phyloP scores from a whole-genome alignment of 2,329 filamentous ascomycete genomes.

The Arthrinium puccinioides region DNA sequence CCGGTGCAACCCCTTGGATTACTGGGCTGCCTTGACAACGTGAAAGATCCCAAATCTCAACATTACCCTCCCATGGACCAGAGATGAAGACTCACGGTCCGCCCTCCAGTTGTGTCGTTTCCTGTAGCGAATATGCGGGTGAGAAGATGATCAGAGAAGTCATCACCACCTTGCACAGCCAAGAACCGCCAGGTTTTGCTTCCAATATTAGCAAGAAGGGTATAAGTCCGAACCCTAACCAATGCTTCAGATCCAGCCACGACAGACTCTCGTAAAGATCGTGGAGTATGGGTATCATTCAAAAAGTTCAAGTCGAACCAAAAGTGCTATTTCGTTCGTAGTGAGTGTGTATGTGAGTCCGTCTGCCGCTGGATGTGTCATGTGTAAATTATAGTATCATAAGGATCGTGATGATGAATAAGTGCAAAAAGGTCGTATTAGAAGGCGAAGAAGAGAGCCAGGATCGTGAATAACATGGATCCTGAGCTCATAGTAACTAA shows the following conservation, averaged over 20 bases:
- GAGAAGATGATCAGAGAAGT: background rate
- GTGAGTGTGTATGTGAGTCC: slow-evolving; percentile 7
- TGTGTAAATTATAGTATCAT: background rate
- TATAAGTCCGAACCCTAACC: too few species aligned
- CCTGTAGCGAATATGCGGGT: background rate
- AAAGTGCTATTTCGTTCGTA: background rate
- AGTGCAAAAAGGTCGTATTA: slow-evolving; percentile 10
- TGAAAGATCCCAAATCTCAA: too few species aligned
- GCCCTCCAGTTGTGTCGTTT: too few species aligned
- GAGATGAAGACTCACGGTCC: too few species aligned
- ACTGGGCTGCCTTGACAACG: too few species aligned
- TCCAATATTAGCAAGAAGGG: too few species aligned
- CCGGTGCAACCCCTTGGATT: too few species aligned
- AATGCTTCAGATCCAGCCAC: too few species aligned
- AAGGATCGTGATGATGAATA: slow-evolving; percentile 7
- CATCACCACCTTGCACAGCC: too few species aligned
- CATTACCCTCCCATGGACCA: too few species aligned
- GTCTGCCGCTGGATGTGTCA: background rate
- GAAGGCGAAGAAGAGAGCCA: slow-evolving; percentile 17
- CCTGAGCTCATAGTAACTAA: background rate
- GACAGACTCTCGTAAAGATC: slow-evolving; percentile 6
- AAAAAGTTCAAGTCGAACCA: background rate
- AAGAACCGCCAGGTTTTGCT: too few species aligned
- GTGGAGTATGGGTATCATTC: slow-evolving; percentile 8
- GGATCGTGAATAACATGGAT: slow-evolving; percentile 14